Percentiles rank a stretch among this genome's conserved stretches.
These are phyloP conservation scores for Fusarium austroafricanum DNA, from an alignment of 2,329 filamentous ascomycete species.

Conservation along the genomic window DNA sequence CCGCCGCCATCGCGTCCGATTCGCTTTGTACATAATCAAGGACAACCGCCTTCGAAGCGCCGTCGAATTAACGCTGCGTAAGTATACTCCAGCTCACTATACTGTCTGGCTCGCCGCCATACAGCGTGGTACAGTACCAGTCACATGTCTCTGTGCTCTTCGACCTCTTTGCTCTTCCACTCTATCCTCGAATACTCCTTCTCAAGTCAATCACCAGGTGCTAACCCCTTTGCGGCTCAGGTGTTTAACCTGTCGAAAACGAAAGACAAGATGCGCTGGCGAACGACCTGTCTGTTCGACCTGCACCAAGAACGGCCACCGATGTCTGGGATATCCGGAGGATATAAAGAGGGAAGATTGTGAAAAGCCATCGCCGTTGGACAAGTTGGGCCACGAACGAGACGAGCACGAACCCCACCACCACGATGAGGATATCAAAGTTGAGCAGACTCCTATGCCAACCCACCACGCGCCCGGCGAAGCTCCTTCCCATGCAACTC, in stretches of 20 bases:
- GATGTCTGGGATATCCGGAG: conserved; percentile 75
- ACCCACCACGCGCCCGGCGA: conserved; percentile 26
- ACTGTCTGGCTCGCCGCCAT: neutral
- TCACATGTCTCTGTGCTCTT: neutral
- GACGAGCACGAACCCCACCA: conserved; percentile 48
- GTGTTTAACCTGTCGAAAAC: conserved; percentile 71
- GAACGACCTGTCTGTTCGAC: conserved; percentile 79
- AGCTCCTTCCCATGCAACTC: conserved; percentile 9
- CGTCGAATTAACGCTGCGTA: conserved; percentile 83
- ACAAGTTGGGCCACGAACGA: conserved; percentile 24
- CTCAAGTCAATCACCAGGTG: conserved; percentile 1
- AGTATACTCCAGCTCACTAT: conserved; percentile 50
- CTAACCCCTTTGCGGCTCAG: conserved; percentile 38
- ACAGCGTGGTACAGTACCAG: neutral
- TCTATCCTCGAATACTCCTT: neutral
- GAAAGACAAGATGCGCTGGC: conserved; percentile 80
- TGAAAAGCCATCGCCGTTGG: conserved; percentile 38
- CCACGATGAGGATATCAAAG: conserved; percentile 53
- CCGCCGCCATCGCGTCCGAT: conserved; percentile 67
- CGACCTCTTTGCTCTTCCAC: neutral
- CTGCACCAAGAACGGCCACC: conserved; percentile 76
- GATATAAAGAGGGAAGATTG: conserved; percentile 58
- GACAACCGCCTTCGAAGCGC: conserved; percentile 82
- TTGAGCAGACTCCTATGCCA: conserved; percentile 42
- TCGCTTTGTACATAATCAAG: conserved; percentile 85